Evolutionary conservation across 2,329 filamentous ascomycete species (phyloP), one percentile per base, ranked within the genome.

Genomic region (Pyricularia pennisetigena): DNA sequence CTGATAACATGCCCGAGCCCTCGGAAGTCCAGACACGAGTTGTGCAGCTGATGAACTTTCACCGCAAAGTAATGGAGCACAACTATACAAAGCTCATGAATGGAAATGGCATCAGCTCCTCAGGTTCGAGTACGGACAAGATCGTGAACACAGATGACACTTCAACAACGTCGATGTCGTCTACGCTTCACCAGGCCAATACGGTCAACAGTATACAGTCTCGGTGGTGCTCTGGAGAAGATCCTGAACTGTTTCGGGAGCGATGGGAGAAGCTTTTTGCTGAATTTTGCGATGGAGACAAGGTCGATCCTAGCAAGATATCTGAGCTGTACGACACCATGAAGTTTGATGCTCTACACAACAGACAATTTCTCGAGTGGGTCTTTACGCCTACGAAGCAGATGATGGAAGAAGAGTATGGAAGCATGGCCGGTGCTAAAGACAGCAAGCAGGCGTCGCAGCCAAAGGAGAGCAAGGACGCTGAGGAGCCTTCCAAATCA

Each of bases 331-430:
- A 99, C 77, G 95, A 99, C 78, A 98, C 94, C 24, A 98, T 99
- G 95, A 99, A 99, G 78, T 99, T 98, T 72, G 95, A 99, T 77
- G 95, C 95, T 0, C 83, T 99, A 16, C 96, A 99, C 79, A 99
- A 99, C 76, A 89, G 95, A 2, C 92, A 93, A 71, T 99, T 99
- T 74, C 82, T 99, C 4, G 95, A 99, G 78, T 98, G 95, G 92
- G 90, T 97, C 0, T 99, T 99, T 73, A 97, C 93, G 20, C 95
- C 95, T 1, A 89, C 92, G 41, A 89, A 88, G 74, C 85, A 83
- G 69, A 92, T 97, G 79, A 81, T 94, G 12, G 90, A 91, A 68
- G 91, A 94, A 67, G 88, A 91, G 71, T 83, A 85, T 70, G 82
- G 78, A 65, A 81, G 77, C 71, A 79, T 74, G 61, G 71, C 70